Conservation (phyloP, 306 rosid species). For the Fagus sylvatica region DNA sequence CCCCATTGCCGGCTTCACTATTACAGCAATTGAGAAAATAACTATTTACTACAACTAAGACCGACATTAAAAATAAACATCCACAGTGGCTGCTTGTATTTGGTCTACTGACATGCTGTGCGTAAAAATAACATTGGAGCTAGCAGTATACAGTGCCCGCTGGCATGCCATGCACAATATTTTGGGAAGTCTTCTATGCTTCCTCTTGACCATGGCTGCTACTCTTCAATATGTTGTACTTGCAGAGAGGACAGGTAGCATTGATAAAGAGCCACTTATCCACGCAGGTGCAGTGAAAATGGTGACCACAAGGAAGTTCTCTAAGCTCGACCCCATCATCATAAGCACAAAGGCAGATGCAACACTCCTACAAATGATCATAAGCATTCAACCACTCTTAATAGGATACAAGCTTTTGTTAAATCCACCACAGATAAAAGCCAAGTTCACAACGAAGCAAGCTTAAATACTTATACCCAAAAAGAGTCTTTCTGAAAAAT, state of each 20-base stretch:
- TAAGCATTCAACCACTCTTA: conserved; percentile 11
- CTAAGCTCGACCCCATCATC: conserved; percentile 89
- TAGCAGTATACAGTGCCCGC: conserved; percentile 10
- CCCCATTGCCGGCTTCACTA: not conserved
- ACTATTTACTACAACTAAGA: conserved; percentile 16
- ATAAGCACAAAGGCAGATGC: conserved; percentile 91
- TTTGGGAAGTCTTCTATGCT: conserved; percentile 38
- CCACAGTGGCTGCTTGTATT: not conserved
- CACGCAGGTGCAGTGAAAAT: conserved; percentile 89
- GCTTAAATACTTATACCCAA: not conserved
- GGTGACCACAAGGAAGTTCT: conserved; percentile 96
- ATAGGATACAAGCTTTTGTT: conserved; percentile 9
- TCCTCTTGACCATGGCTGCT: conserved; percentile 62
- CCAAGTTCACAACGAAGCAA: conserved; percentile 11
- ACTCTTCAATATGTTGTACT: conserved; percentile 86
- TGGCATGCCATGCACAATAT: conserved; percentile 18
- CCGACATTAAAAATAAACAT: not conserved
- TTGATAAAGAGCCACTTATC: conserved; percentile 91
- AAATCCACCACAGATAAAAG: conserved; percentile 4
- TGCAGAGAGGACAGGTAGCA: conserved; percentile 97
- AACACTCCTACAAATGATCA: conserved; percentile 67
- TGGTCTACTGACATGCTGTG: conserved; percentile 32
- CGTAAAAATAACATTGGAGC: conserved; percentile 25
- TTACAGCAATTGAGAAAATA: not conserved
- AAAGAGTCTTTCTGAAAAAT: not conserved